These are phyloP conservation scores for Tylopilus plumbeoviolaceoides DNA, from an alignment of 768 basidiomycete genomes.

Conservation along the genomic window DNA sequence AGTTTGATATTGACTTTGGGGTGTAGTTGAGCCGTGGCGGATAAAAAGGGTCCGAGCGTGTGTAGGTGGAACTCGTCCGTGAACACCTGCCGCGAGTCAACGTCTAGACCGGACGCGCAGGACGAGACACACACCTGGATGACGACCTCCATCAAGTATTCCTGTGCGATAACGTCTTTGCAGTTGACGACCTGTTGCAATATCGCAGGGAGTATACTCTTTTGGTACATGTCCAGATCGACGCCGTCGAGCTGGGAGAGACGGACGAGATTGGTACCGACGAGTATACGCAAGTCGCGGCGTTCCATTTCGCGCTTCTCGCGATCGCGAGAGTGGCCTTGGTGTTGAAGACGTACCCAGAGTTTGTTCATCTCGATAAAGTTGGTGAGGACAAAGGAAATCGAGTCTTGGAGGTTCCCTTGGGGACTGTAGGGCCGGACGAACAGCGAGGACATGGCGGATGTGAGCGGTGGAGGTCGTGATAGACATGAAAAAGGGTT, in stretches of 20 bases:
- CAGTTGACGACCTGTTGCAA: slow-evolving; percentile 97
- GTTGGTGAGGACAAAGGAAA: slow-evolving; percentile 93
- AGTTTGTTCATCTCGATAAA: slow-evolving; percentile 99
- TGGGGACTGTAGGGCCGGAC: slow-evolving; percentile 51
- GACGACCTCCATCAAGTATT: slow-evolving; percentile 99
- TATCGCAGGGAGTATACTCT: slow-evolving; percentile 83
- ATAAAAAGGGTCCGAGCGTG: slow-evolving; percentile 92
- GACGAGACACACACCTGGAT: slow-evolving; percentile 71
- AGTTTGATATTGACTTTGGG: slow-evolving; percentile 99
- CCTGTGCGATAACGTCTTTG: slow-evolving; percentile 98
- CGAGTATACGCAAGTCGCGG: slow-evolving; percentile 89
- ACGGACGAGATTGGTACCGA: slow-evolving; percentile 96
- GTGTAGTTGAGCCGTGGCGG: slow-evolving; percentile 93
- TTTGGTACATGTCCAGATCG: slow-evolving; percentile 88
- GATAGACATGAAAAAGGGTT: neutral
- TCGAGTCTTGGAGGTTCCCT: slow-evolving; percentile 93
- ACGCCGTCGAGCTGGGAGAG: slow-evolving; percentile 95
- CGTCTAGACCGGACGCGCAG: neutral
- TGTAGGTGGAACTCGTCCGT: slow-evolving; percentile 98
- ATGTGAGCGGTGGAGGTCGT: neutral
- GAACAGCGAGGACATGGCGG: neutral
- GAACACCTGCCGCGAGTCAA: slow-evolving; percentile 62
- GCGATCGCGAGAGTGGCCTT: slow-evolving; percentile 93
- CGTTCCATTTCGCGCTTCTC: slow-evolving; percentile 98
- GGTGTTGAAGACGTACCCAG: slow-evolving; percentile 98